Conservation (phyloP, 306 rosid genomes). For the barrel medic (Medicago truncatula) region MtrunA17r5.0-ANR NC_053042.1:6682001-6682500, state of each 20-base stretch:
- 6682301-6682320: constrained; percentile 19
- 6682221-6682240: constrained; percentile 4
- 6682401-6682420: not conserved
- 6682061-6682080: constrained; percentile 19
- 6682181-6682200: constrained; percentile 32
- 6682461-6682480: constrained; percentile 6
- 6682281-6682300: constrained; percentile 10
- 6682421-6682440: not conserved
- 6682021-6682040: not conserved
- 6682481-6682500: constrained; percentile 8
- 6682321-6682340: constrained; percentile 11
- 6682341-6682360: not conserved
- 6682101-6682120: not conserved
- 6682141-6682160: constrained; percentile 34
- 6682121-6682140: not conserved
- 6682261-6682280: constrained; percentile 21
- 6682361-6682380: not conserved
- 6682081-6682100: constrained; percentile 9
- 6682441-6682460: not conserved
- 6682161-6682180: constrained; percentile 8
- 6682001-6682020: constrained; percentile 30
- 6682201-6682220: constrained; percentile 33
- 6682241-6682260: not conserved
- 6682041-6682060: constrained; percentile 27
- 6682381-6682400: not conserved